Evolutionary conservation across 2,329 filamentous ascomycete species (phyloP).

Genomic region (Fusarium fujikuroi): DNA sequence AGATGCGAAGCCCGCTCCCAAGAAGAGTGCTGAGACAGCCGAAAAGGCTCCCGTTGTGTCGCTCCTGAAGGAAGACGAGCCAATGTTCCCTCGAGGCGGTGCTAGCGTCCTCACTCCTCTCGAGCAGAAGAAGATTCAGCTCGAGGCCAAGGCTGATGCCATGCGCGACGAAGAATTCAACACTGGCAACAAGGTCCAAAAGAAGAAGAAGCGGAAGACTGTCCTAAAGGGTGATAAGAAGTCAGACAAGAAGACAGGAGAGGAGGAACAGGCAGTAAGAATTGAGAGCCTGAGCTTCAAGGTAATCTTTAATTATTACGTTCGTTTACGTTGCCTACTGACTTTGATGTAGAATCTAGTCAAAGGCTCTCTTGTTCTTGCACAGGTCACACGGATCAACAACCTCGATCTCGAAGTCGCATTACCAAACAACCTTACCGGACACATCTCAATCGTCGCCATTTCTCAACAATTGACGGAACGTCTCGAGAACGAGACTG

Average conservation of each 20-base stretch:
- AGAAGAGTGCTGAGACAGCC: conserved; percentile 45
- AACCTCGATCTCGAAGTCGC: conserved; percentile 81
- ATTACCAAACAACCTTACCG: conserved; percentile 91
- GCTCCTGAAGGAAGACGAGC: conserved; percentile 79
- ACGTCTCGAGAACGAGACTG: conserved; percentile 76
- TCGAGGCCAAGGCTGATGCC: conserved; percentile 92
- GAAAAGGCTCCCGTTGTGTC: conserved; percentile 54
- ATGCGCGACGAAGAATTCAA: conserved; percentile 82
- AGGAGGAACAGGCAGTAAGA: conserved; percentile 68
- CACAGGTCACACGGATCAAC: conserved; percentile 85
- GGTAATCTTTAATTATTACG: conserved; percentile 59
- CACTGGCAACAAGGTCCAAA: conserved; percentile 56
- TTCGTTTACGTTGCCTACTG: conserved; percentile 31
- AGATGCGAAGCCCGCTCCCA: conserved; percentile 47
- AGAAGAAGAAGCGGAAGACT: conserved; percentile 68
- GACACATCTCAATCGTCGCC: conserved; percentile 91
- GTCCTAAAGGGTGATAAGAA: conserved; percentile 64
- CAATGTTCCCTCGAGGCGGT: conserved; percentile 91
- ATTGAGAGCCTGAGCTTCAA: conserved; percentile 92
- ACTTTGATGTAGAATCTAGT: conserved; percentile 72
- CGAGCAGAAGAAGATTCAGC: conserved; percentile 95
- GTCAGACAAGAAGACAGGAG: conserved; percentile 54
- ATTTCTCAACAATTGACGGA: conserved; percentile 83
- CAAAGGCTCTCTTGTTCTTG: conserved; percentile 87
- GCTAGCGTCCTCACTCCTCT: conserved; percentile 90